These are phyloP conservation scores for Aureobasidium sp. DNA, from an alignment of 2,329 filamentous ascomycete genomes.

Conservation along the genomic window DNA sequence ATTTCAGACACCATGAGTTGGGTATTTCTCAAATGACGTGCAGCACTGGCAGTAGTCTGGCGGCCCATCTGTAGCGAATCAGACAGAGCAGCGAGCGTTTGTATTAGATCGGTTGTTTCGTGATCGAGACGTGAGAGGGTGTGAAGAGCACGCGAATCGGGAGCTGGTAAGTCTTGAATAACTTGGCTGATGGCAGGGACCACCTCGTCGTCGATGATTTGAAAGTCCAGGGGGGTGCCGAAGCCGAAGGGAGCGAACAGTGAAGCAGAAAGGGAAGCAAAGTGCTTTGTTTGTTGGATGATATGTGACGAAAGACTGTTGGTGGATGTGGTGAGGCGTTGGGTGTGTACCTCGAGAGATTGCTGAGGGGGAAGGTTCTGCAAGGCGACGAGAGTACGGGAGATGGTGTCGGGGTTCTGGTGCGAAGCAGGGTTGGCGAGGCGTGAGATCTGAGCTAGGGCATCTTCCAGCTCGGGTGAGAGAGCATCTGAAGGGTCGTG, in stretches of 20 bases:
- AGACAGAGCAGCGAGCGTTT: slow-evolving; percentile 75
- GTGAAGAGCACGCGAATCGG: slow-evolving; percentile 56
- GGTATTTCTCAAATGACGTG: slow-evolving; percentile 68
- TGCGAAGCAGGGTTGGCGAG: slow-evolving; percentile 22
- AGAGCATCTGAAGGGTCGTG: slow-evolving; percentile 25
- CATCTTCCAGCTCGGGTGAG: slow-evolving; percentile 26
- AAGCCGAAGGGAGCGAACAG: slow-evolving; percentile 61
- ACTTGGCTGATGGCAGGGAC: slow-evolving; percentile 55
- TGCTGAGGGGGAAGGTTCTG: slow-evolving; percentile 28
- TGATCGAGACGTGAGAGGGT: slow-evolving; percentile 58
- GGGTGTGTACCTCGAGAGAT: slow-evolving; percentile 24
- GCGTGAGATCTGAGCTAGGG: slow-evolving; percentile 25
- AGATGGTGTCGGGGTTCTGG: slow-evolving; percentile 24
- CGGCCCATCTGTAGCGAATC: slow-evolving; percentile 92
- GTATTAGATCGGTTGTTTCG: slow-evolving; percentile 60
- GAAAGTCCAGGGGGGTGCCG: slow-evolving; percentile 53
- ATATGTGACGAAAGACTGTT: slow-evolving; percentile 59
- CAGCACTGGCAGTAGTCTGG: slow-evolving; percentile 75
- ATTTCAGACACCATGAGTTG: slow-evolving; percentile 82
- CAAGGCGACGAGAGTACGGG: slow-evolving; percentile 22
- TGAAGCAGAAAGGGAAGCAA: slow-evolving; percentile 64
- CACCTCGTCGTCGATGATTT: slow-evolving; percentile 60
- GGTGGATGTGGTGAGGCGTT: slow-evolving; percentile 26
- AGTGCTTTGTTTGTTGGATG: slow-evolving; percentile 63
- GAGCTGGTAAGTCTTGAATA: slow-evolving; percentile 58